Evolutionary conservation across 352 stramenopile genomes (phyloP).

Genomic region (Lagenidium sp.): DNA sequence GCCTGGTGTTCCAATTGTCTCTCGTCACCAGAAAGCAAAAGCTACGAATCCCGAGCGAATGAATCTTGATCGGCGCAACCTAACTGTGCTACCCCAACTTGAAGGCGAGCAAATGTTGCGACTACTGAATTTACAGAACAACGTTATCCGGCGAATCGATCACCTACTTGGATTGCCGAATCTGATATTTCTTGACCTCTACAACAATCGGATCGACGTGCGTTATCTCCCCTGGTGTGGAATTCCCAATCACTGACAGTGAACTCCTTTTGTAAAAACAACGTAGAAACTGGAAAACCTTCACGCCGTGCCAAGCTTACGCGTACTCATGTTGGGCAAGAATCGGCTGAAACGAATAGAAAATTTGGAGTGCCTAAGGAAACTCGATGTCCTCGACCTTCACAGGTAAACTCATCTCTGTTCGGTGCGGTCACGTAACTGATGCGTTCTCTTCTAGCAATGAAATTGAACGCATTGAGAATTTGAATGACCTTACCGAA

Average conservation of each 20-base stretch:
- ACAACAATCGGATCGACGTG: slow-evolving; percentile 89
- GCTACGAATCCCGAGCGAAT: slow-evolving; percentile 67
- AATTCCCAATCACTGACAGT: too few relatives aligned
- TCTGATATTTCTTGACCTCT: slow-evolving; percentile 90
- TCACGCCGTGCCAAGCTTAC: slow-evolving; percentile 66
- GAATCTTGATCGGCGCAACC: slow-evolving; percentile 84
- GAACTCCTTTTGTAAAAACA: too few relatives aligned
- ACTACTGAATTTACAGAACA: slow-evolving; percentile 90
- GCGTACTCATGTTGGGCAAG: slow-evolving; percentile 91
- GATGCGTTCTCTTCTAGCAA: too few relatives aligned
- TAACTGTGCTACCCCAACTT: slow-evolving; percentile 74
- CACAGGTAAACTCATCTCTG: too few relatives aligned
- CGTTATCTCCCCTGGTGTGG: background rate
- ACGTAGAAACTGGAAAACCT: slow-evolving; percentile 73
- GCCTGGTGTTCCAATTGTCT: slow-evolving; percentile 62
- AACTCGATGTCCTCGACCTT: slow-evolving; percentile 90
- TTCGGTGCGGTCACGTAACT: too few relatives aligned
- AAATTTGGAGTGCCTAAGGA: slow-evolving; percentile 75
- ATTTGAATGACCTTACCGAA: slow-evolving; percentile 75
- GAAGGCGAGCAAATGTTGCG: slow-evolving; percentile 86
- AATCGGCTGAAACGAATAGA: slow-evolving; percentile 78
- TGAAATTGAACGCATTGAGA: slow-evolving; percentile 82
- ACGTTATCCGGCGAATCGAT: slow-evolving; percentile 76
- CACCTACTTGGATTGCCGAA: slow-evolving; percentile 83
- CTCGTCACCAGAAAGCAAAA: slow-evolving; percentile 62